Base-by-base conservation (phyloP, 305 asterid species). In the Solanum chacoense region DNA sequence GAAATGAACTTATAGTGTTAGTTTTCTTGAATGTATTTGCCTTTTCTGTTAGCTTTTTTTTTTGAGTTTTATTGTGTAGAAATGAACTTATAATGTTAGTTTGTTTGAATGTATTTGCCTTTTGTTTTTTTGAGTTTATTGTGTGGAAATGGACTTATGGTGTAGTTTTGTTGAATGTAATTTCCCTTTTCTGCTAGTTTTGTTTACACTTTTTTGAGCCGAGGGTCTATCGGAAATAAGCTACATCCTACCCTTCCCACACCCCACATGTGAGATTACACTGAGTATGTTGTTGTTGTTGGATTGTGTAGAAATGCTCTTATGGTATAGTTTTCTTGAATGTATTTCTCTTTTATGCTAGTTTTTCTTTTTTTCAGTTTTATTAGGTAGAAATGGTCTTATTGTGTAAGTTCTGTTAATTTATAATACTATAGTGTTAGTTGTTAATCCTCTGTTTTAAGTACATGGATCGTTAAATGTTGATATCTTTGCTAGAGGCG, bases 11-110 rank as follows among this genome's bases (percentile, higher is more conserved):
- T 28, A 3, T 80, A 3, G n/a, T 59, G 11, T 74, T 40, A n/a
- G 55, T 80, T 73, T 86, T 93, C 40, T 90, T 91, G 37, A 91
- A 92, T 88, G 94, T 91, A 88, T 26, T 69, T n/a, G 13, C 65
- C 24, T 67, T 75, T 75, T 35, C 2, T 45, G 9, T 20, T 11
- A 45, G 11, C 4, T 22, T 14, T 67, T 74, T 3, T n/a, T 59
- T n/a, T 22, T 65, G 72, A 9, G 29, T 1, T 0, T 35, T 35
- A 45, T 45, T 45, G 59, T 45, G 59, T 45, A 45, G 59, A 26
- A 32, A 4, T 72, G 36, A 4, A 71, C 35, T 71, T 28, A 3
- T 80, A 3, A 7, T 73, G 12, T 31, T 42, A 31, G 26, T 73
- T 73, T 73, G 18, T 24, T 31, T 81, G 63, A 38, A 11, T 83